Conservation (phyloP, 73 alveolate genomes). For the Stentor roeselii region DNA sequence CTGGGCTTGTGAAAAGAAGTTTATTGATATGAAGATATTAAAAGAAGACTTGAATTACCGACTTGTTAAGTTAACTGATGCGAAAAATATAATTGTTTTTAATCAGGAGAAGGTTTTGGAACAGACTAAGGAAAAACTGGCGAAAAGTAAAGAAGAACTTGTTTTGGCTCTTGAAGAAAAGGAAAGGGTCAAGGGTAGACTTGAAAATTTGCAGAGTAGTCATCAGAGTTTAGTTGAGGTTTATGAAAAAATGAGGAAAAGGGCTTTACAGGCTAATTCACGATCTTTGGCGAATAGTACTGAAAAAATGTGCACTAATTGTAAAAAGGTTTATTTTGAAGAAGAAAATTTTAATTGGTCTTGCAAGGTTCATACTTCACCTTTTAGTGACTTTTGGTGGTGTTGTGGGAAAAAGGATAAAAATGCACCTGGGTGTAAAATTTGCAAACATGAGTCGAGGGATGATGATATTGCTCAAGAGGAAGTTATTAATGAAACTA, state of each 20-base stretch:
- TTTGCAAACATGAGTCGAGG: conserved; percentile 59
- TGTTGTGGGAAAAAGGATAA: conserved; percentile 66
- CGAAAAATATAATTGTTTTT: background rate
- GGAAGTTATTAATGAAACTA: conserved; percentile 35
- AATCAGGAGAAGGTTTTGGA: background rate
- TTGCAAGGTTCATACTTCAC: conserved; percentile 57
- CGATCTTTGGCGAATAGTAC: conserved; percentile 33
- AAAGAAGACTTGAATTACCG: conserved; percentile 9
- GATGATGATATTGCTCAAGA: conserved; percentile 65
- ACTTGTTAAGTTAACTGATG: background rate
- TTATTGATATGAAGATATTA: background rate
- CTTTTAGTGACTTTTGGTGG: conserved; percentile 67
- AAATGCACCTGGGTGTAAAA: conserved; percentile 64
- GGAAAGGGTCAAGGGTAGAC: conserved; percentile 35
- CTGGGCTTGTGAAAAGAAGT: background rate
- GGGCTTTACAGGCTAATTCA: conserved; percentile 43
- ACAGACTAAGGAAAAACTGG: conserved; percentile 31
- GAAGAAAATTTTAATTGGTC: conserved; percentile 68
- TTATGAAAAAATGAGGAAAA: conserved; percentile 47
- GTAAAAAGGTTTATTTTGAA: conserved; percentile 58
- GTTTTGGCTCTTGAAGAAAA: conserved; percentile 13
- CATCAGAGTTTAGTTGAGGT: conserved; percentile 35
- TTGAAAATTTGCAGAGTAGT: conserved; percentile 33
- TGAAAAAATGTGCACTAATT: conserved; percentile 53
- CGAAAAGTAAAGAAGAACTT: conserved; percentile 30